Base-by-base conservation (phyloP, 768 basidiomycete species). In the Rubroboletus satanas region DNA sequence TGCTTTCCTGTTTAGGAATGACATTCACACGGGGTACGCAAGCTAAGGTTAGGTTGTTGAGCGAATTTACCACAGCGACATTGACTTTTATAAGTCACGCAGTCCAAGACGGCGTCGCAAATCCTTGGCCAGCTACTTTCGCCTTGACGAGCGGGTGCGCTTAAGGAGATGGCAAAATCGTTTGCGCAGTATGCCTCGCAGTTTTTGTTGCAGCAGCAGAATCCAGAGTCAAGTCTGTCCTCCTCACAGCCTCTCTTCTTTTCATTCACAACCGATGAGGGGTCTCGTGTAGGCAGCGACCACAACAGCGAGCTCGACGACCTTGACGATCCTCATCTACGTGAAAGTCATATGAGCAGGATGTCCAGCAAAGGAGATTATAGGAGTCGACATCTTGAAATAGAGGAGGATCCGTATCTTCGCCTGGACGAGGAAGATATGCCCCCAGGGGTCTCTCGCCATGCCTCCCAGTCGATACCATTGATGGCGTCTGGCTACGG, bases 151-250 rank as follows among this genome's bases (percentile, higher is more conserved):
- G 58, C 29, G 60, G 51, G 61, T 21, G 59, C 53, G 60, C 46
- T 56, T 33, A 26, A 47, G 62, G 60, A 57, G 65, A 79, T 79
- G 79, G 80, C 84, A 46, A 80, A 86, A 61, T 87, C 88, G 36
- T 91, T 91, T 72, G 85, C 87, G 61, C 83, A 83, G 48, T 90
- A 88, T 75, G 89, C 89, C 47, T 90, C 89, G 42, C 88, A 90
- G 62, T 90, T 90, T 67, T 75, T 91, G 69, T 84, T 79, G 67
- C 79, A 80, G 61, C 83, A 82, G 63, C 78, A 73, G 55, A 74
- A 76, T 52, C 66, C 68, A 54, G 75, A 81, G 36, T 81, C 79
- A 61, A 73, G 81, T 63, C 79, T 81, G 38, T 80, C 83, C 21
- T 84, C 83, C 37, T 77, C 75, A 36, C 88, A 90, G 71, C 90